Percentiles rank a stretch among this genome's conserved stretches.
phyloP scores from a whole-genome alignment of 2,329 filamentous ascomycete species.

The Ambrosiella cleistominuta region DNA sequence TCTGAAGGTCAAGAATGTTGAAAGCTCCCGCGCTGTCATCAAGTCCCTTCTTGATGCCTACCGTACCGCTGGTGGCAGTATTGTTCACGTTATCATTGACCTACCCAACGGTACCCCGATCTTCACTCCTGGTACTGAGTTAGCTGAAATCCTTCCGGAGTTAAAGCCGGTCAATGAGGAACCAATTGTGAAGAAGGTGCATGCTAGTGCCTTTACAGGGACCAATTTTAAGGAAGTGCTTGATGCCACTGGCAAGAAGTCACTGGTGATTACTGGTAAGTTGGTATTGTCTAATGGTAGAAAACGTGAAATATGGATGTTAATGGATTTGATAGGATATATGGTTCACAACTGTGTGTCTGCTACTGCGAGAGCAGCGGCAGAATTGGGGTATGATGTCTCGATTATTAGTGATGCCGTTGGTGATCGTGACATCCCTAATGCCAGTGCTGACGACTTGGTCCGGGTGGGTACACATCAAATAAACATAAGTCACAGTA shows the following conservation, averaged over 20 bases:
- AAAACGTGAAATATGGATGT: neutral
- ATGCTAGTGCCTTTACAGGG: slow-evolving; percentile 41
- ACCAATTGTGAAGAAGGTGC: slow-evolving; percentile 38
- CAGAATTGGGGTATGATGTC: neutral
- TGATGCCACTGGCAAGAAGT: neutral
- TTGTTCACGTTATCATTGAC: slow-evolving; percentile 45
- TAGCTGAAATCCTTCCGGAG: slow-evolving; percentile 44
- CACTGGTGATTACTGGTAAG: neutral
- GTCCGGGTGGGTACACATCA: neutral
- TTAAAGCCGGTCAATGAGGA: slow-evolving; percentile 36
- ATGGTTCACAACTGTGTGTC: neutral
- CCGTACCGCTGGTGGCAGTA: slow-evolving; percentile 28
- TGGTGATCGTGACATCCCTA: neutral
- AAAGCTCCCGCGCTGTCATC: neutral
- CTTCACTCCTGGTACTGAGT: slow-evolving; percentile 43
- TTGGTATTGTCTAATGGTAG: neutral
- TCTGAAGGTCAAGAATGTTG: neutral
- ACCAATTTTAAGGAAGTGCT: slow-evolving; percentile 34
- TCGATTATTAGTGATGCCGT: neutral
- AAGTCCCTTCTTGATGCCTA: slow-evolving; percentile 37
- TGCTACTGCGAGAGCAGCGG: neutral
- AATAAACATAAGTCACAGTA: neutral
- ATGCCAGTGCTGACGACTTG: neutral
- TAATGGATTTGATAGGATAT: neutral
- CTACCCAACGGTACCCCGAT: slow-evolving; percentile 43